Base-by-base conservation (phyloP, 805 yeast genomes). In the Metschnikowia corniflorae region DNA sequence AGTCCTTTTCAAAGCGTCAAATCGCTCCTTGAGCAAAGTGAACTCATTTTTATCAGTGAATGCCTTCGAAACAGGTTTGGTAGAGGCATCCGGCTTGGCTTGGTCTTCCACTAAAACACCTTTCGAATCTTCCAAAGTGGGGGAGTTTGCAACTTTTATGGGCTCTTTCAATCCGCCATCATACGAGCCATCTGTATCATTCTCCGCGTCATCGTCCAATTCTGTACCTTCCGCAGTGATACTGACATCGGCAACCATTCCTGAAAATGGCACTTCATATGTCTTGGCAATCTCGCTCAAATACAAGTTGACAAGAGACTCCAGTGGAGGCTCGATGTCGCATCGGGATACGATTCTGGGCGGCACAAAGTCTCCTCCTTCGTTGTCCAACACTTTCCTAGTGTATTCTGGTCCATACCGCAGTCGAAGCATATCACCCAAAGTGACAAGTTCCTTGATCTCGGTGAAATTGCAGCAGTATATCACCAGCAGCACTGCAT, bases 1-100 rank as follows among this genome's bases (percentile, higher is more conserved):
- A n/a, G n/a, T n/a, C n/a, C n/a, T n/a, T n/a, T n/a, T n/a, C 44
- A 88, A 63, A 2, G 89, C 89, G n/a, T 82, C 91, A 60, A 85
- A 84, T 35, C 95, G 64, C 39, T 78, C 82, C 52, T 75, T 74
- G 35, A 85, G 59, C 5, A 75, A 81, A 48, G 82, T 89, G 32
- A 83, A 60, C 37, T 81, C 87, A 35, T 68, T 40, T 18, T 31
- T 63, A 20, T 58, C 65, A 22, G 54, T 58, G 22, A 44, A 39
- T 17, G 49, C 47, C 24, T 56, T 54, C 17, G 31, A 24, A 5
- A 26, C 35, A 5, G 72, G 17, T 22, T 24, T 31, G n/a, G n/a
- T n/a, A n/a, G n/a, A n/a, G n/a, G n/a, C n/a, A n/a, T n/a, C n/a
- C n/a, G n/a, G n/a, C n/a, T n/a, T n/a, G n/a, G n/a, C n/a, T n/a